Percentiles rank a stretch among this genome's conserved stretches.
These are phyloP conservation scores for Fraxinus excelsior DNA, from an alignment of 257 asterid species.

Conservation along the genomic window DNA sequence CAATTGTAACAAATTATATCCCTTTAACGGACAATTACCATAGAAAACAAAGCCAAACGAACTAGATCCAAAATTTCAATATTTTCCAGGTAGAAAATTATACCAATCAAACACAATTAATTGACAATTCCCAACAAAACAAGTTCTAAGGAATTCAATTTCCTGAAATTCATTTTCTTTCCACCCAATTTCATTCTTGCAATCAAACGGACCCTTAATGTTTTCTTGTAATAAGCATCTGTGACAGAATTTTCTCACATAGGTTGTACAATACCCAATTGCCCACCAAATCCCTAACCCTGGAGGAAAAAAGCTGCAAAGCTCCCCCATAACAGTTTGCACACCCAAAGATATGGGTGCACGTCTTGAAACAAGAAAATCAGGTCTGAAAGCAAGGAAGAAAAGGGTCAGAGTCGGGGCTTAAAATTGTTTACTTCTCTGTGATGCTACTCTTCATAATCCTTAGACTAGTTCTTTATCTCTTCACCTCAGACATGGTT, in stretches of 20 bases:
- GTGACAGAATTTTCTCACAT: background rate
- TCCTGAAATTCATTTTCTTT: too few species aligned
- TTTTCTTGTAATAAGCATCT: background rate
- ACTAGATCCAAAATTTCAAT: too few species aligned
- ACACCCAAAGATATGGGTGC: background rate
- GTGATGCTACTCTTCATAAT: background rate
- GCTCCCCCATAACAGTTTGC: background rate
- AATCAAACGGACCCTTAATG: too few species aligned
- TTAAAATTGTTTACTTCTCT: background rate
- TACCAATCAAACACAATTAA: too few species aligned
- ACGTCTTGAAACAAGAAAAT: background rate
- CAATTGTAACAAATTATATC: too few species aligned
- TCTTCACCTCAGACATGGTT: background rate
- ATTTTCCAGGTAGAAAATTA: too few species aligned
- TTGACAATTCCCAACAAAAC: too few species aligned
- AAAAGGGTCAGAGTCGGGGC: background rate
- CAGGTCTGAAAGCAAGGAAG: background rate
- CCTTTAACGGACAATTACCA: too few species aligned
- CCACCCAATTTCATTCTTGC: too few species aligned
- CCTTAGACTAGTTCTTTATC: background rate
- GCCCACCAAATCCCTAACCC: background rate
- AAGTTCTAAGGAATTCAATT: too few species aligned
- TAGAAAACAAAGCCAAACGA: too few species aligned
- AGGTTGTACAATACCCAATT: background rate
- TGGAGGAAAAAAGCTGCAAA: background rate